Evolutionary conservation across 1,139 yeast genomes (phyloP), one percentile per base, ranked within the genome.

Genomic region (Geotrichum bryndzae): DNA sequence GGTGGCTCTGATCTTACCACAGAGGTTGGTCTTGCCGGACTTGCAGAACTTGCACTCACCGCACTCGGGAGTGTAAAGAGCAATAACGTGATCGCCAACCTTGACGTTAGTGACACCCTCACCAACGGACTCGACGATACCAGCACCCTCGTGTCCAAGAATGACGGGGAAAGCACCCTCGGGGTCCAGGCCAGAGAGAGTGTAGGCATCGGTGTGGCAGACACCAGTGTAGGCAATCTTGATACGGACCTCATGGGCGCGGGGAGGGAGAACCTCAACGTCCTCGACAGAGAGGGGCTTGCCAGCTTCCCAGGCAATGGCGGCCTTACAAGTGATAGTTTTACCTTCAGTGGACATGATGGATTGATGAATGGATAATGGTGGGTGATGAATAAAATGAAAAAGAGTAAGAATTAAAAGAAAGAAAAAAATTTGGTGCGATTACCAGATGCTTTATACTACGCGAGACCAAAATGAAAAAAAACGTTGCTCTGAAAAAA

Each of bases 151-250:
- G 76, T 94, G 98, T 65, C 99, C 98, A 72, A 94, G 83, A 65
- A 94, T 63, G 38, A 69, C 69, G 45, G 98, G 98, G 84, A 91
- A 92, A 27, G 88, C 90, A 69, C 98, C 99, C 79, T 95, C 99
- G 63, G 98, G 96, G 76, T 94, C 99, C 63, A 80, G 83, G 62
- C 99, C 99, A 61, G 96, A 87, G 68, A 94, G 82, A 13, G 99
- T 92, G 81, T 87, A 95, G 54, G 97, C 98, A 74, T 94, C 99
- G 55, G 99, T 94, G 80, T 94, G 99, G 76, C 99, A 94, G 56
- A 94, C 96, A 74, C 98, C 99, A 51, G 97, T 89, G 79, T 88
- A 83, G 60, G 81, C 80, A 65, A 94, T 79, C 78, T 90, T 88
- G 76, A 94, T 89, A 76, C 99, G 88, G 60, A 94, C 98, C 79